phyloP scores from a whole-genome alignment of 1,284 basidiomycete species.

The Trametes pubescens region DNA sequence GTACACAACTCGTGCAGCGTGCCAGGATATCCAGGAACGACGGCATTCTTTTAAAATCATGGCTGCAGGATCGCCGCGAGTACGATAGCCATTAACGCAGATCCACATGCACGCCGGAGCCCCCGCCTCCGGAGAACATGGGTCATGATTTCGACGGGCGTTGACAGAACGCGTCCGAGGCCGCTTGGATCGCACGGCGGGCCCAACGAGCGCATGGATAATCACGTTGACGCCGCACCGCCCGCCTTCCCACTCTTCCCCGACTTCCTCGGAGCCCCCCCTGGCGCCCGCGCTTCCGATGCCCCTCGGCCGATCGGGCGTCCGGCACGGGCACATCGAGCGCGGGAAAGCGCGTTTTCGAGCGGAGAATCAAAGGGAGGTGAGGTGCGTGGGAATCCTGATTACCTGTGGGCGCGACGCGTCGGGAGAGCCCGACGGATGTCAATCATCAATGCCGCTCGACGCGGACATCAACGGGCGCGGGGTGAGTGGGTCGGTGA shows the following conservation, averaged over 20 bases:
- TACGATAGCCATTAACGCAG: no score
- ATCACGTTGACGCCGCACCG: conserved; percentile 18
- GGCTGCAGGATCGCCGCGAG: no score
- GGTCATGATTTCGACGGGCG: no score
- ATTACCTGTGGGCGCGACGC: not conserved
- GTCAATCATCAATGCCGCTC: no score
- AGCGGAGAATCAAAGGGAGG: not conserved
- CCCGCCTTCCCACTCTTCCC: conserved; percentile 1
- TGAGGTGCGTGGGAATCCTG: conserved; percentile 6
- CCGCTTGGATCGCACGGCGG: not conserved
- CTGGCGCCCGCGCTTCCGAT: conserved; percentile 6
- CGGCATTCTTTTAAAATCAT: no score
- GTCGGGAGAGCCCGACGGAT: not conserved
- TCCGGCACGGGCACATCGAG: not conserved
- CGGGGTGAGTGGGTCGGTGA: not conserved
- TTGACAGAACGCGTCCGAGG: not conserved
- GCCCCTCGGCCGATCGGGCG: conserved; percentile 15
- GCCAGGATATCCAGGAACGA: not conserved
- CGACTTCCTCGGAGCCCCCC: conserved; percentile 21
- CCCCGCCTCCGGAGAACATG: no score
- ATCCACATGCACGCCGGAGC: no score
- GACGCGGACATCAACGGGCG: conserved; percentile 11
- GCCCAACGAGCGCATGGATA: not conserved
- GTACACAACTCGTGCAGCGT: not conserved
- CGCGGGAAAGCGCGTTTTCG: not conserved